A percentile compares a stretch with the other conserved stretches of the same genome.
These are phyloP conservation scores for Boletellus emodensis DNA, from an alignment of 768 basidiomycete genomes.

Conservation along the genomic window DNA sequence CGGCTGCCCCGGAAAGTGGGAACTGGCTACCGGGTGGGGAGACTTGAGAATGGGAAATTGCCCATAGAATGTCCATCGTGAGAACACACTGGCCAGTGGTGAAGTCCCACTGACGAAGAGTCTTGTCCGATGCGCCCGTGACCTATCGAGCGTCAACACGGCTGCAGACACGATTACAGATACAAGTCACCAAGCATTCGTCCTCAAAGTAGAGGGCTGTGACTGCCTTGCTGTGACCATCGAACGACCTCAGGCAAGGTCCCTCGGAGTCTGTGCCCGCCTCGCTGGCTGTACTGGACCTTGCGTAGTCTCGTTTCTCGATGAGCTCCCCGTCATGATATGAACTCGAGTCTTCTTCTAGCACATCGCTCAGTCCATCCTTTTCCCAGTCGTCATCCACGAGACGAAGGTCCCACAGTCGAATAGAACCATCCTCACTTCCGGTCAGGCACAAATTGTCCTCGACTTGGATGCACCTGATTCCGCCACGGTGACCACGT, in stretches of 20 bases:
- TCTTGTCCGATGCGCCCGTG: conserved; percentile 97
- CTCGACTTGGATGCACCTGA: conserved; percentile 93
- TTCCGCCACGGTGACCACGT: conserved; percentile 72
- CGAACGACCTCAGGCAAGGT: conserved; percentile 65
- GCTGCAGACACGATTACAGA: neutral
- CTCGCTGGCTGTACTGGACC: conserved; percentile 36
- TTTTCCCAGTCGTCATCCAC: conserved; percentile 68
- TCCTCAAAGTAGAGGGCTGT: conserved; percentile 96
- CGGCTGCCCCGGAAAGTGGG: conserved; percentile 50
- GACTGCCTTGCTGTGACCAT: conserved; percentile 91
- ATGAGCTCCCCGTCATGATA: conserved; percentile 34
- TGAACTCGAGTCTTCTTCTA: conserved; percentile 54
- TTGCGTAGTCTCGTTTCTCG: conserved; percentile 39
- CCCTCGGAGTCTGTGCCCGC: conserved; percentile 43
- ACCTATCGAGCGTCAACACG: conserved; percentile 52
- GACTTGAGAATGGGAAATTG: conserved; percentile 83
- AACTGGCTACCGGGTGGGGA: conserved; percentile 38
- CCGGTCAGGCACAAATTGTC: conserved; percentile 88
- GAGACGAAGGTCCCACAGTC: conserved; percentile 86
- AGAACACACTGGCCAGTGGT: conserved; percentile 96
- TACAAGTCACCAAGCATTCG: conserved; percentile 70
- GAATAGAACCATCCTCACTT: conserved; percentile 78
- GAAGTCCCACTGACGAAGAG: conserved; percentile 97
- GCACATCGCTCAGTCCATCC: conserved; percentile 57
- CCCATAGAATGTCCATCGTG: conserved; percentile 99